Percentiles rank a stretch among this genome's conserved stretches.
Conservation (phyloP, 139 green algal genomes). For the Tetradesmus obliquus region DNA sequence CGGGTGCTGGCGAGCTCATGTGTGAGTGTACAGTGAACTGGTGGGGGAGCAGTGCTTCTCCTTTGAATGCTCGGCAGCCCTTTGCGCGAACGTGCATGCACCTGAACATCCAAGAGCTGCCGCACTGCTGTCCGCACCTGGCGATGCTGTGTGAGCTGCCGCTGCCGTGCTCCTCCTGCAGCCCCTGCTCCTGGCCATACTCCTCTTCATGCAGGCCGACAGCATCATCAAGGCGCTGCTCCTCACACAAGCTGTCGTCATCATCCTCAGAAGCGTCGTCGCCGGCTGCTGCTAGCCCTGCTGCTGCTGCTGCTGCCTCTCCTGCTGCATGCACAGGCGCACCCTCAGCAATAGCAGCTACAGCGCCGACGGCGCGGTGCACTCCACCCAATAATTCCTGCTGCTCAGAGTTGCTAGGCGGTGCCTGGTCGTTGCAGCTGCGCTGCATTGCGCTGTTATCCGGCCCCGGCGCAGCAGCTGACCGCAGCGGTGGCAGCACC, state of each 20-base stretch:
- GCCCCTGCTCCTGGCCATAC: neutral
- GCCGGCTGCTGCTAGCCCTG: neutral
- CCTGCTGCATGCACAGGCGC: neutral
- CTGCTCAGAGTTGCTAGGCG: no score
- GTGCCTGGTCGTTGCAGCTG: neutral
- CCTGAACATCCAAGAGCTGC: neutral
- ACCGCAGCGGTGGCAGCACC: neutral
- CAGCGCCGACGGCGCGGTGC: neutral
- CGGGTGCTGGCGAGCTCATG: no score
- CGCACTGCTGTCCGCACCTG: neutral
- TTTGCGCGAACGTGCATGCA: no score
- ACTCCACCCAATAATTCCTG: neutral
- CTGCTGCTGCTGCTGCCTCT: neutral
- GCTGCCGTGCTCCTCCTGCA: neutral
- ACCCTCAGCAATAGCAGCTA: neutral
- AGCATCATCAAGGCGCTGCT: neutral
- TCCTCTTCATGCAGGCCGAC: neutral
- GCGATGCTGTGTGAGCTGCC: neutral
- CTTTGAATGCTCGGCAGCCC: no score
- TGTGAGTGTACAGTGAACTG: no score
- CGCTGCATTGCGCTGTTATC: neutral
- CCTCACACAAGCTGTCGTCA: neutral
- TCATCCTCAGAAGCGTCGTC: neutral
- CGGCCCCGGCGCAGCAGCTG: neutral
- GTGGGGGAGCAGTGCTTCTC: no score